Evolutionary conservation across 768 basidiomycete genomes (phyloP).

Genomic region (Hypholoma sublateritium): DNA sequence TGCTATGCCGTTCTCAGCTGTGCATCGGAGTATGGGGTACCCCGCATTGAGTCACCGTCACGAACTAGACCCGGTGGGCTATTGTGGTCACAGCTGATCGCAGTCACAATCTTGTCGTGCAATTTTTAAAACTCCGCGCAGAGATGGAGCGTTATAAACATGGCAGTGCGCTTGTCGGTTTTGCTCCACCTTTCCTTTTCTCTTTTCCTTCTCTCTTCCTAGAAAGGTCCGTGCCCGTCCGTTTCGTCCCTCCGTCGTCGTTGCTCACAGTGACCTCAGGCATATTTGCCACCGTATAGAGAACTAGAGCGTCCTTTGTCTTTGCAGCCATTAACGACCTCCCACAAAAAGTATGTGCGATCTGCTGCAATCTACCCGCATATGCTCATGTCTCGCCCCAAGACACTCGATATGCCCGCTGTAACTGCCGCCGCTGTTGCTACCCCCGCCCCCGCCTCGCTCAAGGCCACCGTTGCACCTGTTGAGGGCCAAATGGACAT

Average conservation of each 20-base stretch:
- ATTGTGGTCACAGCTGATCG: slow-evolving; percentile 15
- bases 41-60: slow-evolving; percentile 15
- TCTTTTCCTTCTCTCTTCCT: slow-evolving; percentile 32
- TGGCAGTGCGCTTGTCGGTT: slow-evolving; percentile 19
- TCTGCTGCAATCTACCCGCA: neutral
- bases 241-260: slow-evolving; percentile 3
- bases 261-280: slow-evolving; percentile 23
- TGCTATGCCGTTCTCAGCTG: slow-evolving; percentile 1
- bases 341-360: slow-evolving; percentile 38
- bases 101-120: slow-evolving; percentile 17
- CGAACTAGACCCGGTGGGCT: slow-evolving; percentile 3
- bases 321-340: slow-evolving; percentile 48
- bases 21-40: slow-evolving; percentile 17
- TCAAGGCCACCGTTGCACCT: slow-evolving; percentile 59
- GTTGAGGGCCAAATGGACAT: slow-evolving; percentile 69
- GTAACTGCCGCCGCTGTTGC: slow-evolving; percentile 64
- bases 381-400: slow-evolving; percentile 8
- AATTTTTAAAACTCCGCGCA: slow-evolving; percentile 42
- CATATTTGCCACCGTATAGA: slow-evolving; percentile 37
- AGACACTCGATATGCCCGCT: slow-evolving; percentile 79
- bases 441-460: slow-evolving; percentile 62
- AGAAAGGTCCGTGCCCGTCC: slow-evolving; percentile 33
- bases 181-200: slow-evolving; percentile 34
- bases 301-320: slow-evolving; percentile 69
- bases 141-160: slow-evolving; percentile 31